These are phyloP conservation scores for Paxillus rubicundulus DNA, from an alignment of 768 basidiomycete genomes.

Conservation along the genomic window DNA sequence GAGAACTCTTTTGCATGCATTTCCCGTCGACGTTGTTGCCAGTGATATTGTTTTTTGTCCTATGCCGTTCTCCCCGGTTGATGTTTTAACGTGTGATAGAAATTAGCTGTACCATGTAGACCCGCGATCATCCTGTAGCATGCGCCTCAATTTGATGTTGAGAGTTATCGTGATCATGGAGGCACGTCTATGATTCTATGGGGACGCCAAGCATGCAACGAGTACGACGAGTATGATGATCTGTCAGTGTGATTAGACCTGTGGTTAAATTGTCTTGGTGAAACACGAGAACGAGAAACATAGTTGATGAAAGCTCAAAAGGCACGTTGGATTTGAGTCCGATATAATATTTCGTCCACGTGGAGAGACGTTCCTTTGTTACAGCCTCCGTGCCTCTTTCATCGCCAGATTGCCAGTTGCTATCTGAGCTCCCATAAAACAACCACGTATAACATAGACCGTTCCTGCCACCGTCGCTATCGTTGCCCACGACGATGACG, in stretches of 20 bases:
- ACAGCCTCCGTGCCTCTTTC: slow-evolving; percentile 5
- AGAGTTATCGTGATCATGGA: no score
- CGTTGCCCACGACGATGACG: slow-evolving; percentile 40
- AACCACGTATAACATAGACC: slow-evolving; percentile 5
- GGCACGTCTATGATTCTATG: no score
- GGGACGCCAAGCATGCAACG: no score
- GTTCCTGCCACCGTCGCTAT: neutral
- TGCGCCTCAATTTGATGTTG: neutral
- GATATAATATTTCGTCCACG: slow-evolving; percentile 18
- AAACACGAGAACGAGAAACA: no score
- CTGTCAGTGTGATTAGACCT: no score
- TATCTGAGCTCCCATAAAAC: slow-evolving; percentile 5
- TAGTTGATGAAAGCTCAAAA: no score
- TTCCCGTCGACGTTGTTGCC: neutral
- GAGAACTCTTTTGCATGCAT: neutral
- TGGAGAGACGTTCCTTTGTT: slow-evolving; percentile 21
- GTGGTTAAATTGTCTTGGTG: no score
- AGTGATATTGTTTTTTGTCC: slow-evolving; percentile 7
- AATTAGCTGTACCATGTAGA: neutral
- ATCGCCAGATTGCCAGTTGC: neutral
- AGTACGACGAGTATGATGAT: no score
- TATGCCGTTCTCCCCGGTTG: slow-evolving; percentile 11
- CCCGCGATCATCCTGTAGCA: neutral
- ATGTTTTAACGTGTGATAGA: neutral
- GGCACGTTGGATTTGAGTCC: no score